Conservation (phyloP, 2,329 filamentous ascomycete species). For the Dactylellina drechsleri region DNA sequence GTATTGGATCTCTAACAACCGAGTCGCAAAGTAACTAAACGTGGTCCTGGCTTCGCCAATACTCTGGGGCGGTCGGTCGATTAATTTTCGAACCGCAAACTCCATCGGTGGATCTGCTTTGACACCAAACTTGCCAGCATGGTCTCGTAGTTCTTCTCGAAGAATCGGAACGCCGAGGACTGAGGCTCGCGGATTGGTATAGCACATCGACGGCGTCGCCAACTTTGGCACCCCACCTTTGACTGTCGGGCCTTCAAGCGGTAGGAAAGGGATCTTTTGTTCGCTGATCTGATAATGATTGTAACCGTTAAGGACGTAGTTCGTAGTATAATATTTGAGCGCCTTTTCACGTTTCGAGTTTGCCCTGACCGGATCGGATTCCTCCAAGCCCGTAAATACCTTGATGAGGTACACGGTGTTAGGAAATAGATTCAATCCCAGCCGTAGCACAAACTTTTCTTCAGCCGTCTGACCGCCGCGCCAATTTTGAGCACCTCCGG, state of each 20-base stretch:
- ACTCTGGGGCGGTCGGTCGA: slow-evolving; percentile 76
- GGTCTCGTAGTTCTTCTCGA: slow-evolving; percentile 76
- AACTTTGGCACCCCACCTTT: slow-evolving; percentile 65
- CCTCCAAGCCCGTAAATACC: slow-evolving; percentile 33
- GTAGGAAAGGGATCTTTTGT: slow-evolving; percentile 72
- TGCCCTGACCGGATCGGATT: slow-evolving; percentile 66
- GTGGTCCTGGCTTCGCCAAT: slow-evolving; percentile 73
- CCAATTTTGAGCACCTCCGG: slow-evolving; percentile 72
- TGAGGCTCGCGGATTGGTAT: slow-evolving; percentile 79
- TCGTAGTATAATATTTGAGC: slow-evolving; percentile 82
- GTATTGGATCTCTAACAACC: slow-evolving; percentile 77
- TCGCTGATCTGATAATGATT: slow-evolving; percentile 69
- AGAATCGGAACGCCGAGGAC: slow-evolving; percentile 85
- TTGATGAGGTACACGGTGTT: slow-evolving; percentile 77
- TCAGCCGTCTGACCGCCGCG: slow-evolving; percentile 68
- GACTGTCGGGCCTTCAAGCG: slow-evolving; percentile 73
- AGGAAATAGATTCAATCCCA: slow-evolving; percentile 80
- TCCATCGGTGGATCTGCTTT: slow-evolving; percentile 80
- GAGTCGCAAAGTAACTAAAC: slow-evolving; percentile 84
- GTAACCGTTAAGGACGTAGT: slow-evolving; percentile 83
- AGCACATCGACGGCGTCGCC: slow-evolving; percentile 79
- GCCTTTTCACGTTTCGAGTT: slow-evolving; percentile 71
- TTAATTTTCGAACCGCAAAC: slow-evolving; percentile 77
- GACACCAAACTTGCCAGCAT: slow-evolving; percentile 88
- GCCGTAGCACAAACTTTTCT: slow-evolving; percentile 74